Evolutionary conservation across 495 filamentous ascomycete genomes (phyloP).

Genomic region (Podospora pseudopauciseta): DNA sequence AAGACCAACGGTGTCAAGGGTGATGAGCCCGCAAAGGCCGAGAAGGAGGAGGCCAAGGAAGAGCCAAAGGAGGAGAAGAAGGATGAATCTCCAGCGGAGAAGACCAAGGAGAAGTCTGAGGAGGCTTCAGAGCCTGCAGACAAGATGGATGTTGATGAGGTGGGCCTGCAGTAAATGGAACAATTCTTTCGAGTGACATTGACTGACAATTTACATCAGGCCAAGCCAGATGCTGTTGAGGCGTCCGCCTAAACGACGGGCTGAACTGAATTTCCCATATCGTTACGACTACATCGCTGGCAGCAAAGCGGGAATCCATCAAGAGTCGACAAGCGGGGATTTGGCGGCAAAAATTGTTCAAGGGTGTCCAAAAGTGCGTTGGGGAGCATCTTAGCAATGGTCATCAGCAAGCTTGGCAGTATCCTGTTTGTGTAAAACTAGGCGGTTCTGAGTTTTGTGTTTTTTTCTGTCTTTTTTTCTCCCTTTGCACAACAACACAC

Average conservation of each 20-base stretch:
- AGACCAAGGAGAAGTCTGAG: constrained; percentile 19
- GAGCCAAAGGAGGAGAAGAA: constrained; percentile 27
- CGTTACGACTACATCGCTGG: neutral
- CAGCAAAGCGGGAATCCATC: neutral
- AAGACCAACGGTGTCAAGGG: constrained; percentile 44
- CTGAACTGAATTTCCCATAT: neutral
- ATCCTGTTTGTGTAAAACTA: constrained; percentile 24
- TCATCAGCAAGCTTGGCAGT: neutral
- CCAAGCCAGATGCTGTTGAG: constrained; percentile 29
- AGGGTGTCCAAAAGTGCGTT: neutral
- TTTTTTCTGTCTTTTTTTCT: constrained; percentile 8
- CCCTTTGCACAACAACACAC: constrained; percentile 6
- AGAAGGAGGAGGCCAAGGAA: constrained; percentile 45
- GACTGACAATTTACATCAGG: constrained; percentile 8
- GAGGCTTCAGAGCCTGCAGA: constrained; percentile 21
- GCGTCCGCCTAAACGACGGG: constrained; percentile 23
- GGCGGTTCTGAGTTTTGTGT: constrained; percentile 6
- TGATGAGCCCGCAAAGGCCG: constrained; percentile 48
- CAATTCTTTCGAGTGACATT: neutral
- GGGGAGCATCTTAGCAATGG: neutral
- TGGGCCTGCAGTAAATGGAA: constrained; percentile 8
- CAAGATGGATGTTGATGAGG: constrained; percentile 36
- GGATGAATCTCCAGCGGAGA: constrained; percentile 26
- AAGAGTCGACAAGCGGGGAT: neutral
- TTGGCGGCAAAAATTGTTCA: constrained; percentile 7